Evolutionary conservation across 129 eudicot genomes (phyloP).

Genomic region (Calendula officinalis): DNA sequence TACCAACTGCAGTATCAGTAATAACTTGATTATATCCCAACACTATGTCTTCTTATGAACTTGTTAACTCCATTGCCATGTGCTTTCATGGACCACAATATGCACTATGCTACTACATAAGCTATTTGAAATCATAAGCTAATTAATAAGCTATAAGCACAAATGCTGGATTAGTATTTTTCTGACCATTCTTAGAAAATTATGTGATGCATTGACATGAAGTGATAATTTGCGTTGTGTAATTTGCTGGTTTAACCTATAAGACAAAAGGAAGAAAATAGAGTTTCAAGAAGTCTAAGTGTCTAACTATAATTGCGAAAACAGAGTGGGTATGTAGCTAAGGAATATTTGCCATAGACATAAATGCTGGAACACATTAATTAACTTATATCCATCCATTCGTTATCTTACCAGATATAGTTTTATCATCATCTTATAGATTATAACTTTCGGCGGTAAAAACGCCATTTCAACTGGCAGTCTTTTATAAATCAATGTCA

Average conservation of each 20-base stretch:
- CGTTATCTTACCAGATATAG: slow-evolving; percentile 16
- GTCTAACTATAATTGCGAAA: neutral
- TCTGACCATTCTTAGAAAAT: no score
- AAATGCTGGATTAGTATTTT: no score
- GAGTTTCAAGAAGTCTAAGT: neutral
- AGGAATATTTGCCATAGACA: slow-evolving; percentile 15
- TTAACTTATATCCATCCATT: slow-evolving; percentile 17
- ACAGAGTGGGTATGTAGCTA: neutral
- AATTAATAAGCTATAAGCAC: neutral
- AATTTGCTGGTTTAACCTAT: neutral
- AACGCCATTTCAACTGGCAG: no score
- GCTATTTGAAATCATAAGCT: neutral
- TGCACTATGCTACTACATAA: neutral
- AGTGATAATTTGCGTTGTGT: neutral
- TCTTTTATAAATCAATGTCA: no score
- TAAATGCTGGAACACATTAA: slow-evolving; percentile 2
- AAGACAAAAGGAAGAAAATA: slow-evolving; percentile 6
- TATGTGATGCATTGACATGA: neutral
- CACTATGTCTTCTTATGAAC: slow-evolving; percentile 21
- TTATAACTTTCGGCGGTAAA: slow-evolving; percentile 1
- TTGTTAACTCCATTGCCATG: slow-evolving; percentile 25
- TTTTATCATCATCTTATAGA: neutral
- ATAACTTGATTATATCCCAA: no score
- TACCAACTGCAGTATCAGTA: no score
- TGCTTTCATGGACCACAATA: slow-evolving; percentile 31